phyloP scores from a whole-genome alignment of 2,329 filamentous ascomycete species.

The Geosmithia morbida region DNA sequence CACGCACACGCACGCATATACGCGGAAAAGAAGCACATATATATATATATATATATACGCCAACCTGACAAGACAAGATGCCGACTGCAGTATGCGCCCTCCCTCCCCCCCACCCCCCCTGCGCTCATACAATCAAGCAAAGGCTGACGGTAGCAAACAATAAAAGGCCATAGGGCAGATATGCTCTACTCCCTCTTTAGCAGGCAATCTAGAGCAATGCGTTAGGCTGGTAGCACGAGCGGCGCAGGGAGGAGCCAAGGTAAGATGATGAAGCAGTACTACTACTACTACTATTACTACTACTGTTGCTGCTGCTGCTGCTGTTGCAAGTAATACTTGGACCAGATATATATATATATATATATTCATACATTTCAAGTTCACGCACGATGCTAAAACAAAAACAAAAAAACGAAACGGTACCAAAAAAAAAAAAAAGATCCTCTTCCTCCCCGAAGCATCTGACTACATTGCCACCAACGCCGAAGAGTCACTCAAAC shows the following conservation, averaged over 20 bases:
- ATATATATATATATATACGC: not conserved
- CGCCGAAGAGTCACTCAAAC: constrained; percentile 50
- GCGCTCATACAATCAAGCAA: no score
- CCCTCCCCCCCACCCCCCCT: not conserved
- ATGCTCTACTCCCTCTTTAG: constrained; percentile 67
- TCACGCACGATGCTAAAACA: no score
- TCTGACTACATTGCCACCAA: constrained; percentile 72
- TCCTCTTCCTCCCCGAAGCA: constrained; percentile 86
- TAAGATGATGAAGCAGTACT: no score
- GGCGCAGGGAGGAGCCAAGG: constrained; percentile 62
- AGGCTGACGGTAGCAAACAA: not conserved
- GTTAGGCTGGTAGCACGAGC: constrained; percentile 58
- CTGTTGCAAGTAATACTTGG: no score
- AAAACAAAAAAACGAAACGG: no score
- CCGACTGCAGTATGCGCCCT: not conserved
- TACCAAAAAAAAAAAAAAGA: no score
- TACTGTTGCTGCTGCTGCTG: no score
- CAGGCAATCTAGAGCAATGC: constrained; percentile 69
- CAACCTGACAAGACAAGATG: not conserved
- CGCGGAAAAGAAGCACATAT: not conserved
- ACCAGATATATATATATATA: no score
- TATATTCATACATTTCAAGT: no score
- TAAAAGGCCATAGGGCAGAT: constrained; percentile 74
- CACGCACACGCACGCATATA: no score
- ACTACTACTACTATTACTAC: no score